Percentiles rank a stretch among this genome's conserved stretches.
Evolutionary conservation across 2,329 filamentous ascomycete species (phyloP).

Genomic region (Stagonosporopsis rhizophila): DNA sequence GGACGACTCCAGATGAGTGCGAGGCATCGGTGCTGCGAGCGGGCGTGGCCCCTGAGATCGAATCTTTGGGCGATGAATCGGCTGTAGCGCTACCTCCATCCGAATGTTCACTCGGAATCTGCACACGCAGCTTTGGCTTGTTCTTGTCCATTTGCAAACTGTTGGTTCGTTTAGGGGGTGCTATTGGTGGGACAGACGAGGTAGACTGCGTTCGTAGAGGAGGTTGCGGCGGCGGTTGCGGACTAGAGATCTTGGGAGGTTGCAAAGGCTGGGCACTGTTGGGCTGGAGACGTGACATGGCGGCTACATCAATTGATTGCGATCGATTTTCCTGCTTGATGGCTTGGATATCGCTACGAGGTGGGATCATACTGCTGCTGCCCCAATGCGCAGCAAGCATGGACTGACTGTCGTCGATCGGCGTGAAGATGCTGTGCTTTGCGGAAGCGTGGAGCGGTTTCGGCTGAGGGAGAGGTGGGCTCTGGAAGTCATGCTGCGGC

Average conservation of each 20-base stretch:
- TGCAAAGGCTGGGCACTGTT: conserved; percentile 61
- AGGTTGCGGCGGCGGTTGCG: conserved; percentile 47
- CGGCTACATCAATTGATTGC: conserved; percentile 70
- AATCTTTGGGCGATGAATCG: conserved; percentile 69
- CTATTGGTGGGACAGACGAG: conserved; percentile 72
- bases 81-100: conserved; percentile 78
- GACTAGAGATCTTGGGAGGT: conserved; percentile 47
- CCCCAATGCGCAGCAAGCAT: conserved; percentile 82
- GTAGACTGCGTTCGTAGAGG: conserved; percentile 63
- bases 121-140: conserved; percentile 85
- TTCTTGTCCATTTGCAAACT: conserved; percentile 73
- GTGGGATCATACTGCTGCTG: conserved; percentile 60
- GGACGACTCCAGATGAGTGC: conserved; percentile 73
- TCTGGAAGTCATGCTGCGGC: conserved; percentile 61
- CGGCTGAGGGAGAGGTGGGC: conserved; percentile 64
- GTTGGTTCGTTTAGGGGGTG: conserved; percentile 74
- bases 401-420: conserved; percentile 91
- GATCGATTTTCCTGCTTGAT: conserved; percentile 60
- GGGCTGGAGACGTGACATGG: conserved; percentile 54
- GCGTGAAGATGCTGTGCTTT: conserved; percentile 93
- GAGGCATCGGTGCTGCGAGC: conserved; percentile 63
- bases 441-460: conserved; percentile 70
- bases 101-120: conserved; percentile 91
- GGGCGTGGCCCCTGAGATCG: conserved; percentile 65
- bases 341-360: conserved; percentile 52